Evolutionary conservation across 164 flowering plant species (phyloP).

Genomic region (Nelumbo lutea): DNA sequence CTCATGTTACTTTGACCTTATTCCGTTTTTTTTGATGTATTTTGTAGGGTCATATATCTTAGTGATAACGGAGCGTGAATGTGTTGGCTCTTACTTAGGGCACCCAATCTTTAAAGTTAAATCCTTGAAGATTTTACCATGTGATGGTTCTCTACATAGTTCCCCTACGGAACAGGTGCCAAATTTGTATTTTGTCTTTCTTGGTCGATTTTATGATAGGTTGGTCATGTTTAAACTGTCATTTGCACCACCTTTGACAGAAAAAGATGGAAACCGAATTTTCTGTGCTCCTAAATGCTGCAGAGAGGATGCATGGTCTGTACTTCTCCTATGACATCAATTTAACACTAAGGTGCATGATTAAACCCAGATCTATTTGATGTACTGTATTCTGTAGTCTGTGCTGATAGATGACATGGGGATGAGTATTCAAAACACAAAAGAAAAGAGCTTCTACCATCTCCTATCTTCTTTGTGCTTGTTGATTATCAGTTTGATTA

Average conservation of each 20-base stretch:
- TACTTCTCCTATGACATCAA: constrained; percentile 88
- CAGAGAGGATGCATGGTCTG: constrained; percentile 79
- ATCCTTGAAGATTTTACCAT: constrained; percentile 73
- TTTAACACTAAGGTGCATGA: constrained; percentile 70
- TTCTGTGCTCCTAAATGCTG: constrained; percentile 63
- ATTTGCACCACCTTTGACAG: constrained; percentile 38
- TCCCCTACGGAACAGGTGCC: constrained; percentile 76
- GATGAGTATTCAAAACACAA: neutral
- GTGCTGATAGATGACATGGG: neutral
- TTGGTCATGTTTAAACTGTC: constrained; percentile 7
- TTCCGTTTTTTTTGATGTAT: constrained; percentile 3
- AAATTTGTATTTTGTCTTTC: neutral
- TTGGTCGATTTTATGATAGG: neutral
- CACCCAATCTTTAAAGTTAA: constrained; percentile 74
- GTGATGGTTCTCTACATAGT: constrained; percentile 64
- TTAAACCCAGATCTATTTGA: neutral
- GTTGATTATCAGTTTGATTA: no score
- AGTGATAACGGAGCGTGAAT: constrained; percentile 71
- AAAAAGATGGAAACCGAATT: constrained; percentile 88
- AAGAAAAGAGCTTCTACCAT: no score
- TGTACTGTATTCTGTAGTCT: neutral
- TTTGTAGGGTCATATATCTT: constrained; percentile 70
- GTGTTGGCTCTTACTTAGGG: constrained; percentile 87
- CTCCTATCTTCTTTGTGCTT: no score
- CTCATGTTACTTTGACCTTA: neutral